Base-by-base conservation (phyloP, 2,329 filamentous ascomycete genomes). In the Cladosporium colombiae region DNA sequence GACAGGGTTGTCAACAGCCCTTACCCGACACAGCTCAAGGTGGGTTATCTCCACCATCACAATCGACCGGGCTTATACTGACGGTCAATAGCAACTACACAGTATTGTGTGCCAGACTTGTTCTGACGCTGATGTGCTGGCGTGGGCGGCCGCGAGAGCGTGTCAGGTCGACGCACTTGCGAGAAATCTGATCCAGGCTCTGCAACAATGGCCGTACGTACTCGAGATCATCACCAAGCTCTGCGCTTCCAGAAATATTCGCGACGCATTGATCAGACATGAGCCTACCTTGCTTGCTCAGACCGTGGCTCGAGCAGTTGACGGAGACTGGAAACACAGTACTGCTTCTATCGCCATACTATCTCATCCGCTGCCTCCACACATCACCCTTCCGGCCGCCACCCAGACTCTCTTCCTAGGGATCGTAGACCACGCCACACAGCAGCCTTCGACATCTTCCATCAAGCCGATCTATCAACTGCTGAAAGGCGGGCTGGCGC, bases 171-270 rank as follows among this genome's bases (percentile, higher is more conserved):
- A 76, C 13, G 73, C 76, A 25, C 74, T 88, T 25, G 78, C 79
- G 16, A 76, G 75, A n/a, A 74, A 76, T 37, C 70, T 85, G n/a
- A 72, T 83, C 33, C 80, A 84, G 66, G 82, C 81, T 29, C 74
- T 87, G 40, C 79, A 82, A 37, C 78, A 81, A 55, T 85, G 84
- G 75, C 78, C 81, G 4, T 82, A 83, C 67, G 80, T 84, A 5
- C 70, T 86, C 64, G 76, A 79, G 33, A 76, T 87, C 31, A 73
- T 88, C 46, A 74, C 79, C n/a, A 73, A 70, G 44, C 79, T 88
- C 33, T 80, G 84, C 2, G 62, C 59, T 59, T 67, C 70, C 18
- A 27, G 65, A 18, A 50, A 56, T 11, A 61, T 75, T 33, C 68
- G 77, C 65, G 72, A 78, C 69, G 71, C 75, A 2, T 63, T 78